Base-by-base conservation (phyloP, 148 eudicot genomes). In the Camellia lanceoleosa region DNA sequence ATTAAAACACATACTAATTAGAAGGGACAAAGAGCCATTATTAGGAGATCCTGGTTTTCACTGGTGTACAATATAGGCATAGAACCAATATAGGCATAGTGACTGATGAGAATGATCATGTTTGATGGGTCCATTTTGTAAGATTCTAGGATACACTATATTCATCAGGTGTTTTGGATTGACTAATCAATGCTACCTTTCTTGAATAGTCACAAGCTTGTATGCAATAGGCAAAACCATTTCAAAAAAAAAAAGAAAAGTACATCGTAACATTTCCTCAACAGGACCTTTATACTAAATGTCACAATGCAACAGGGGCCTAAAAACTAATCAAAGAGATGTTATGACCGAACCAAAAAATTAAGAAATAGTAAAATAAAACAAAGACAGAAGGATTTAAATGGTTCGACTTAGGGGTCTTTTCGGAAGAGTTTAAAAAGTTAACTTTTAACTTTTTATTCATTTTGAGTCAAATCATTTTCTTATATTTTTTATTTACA, bases 181-280 rank as follows among this genome's bases (percentile, higher is more conserved):
- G 75, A 72, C 75, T 72, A 23, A 51, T 72, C 75, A 72, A 54
- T 52, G 75, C 43, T 56, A 54, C 60, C 44, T 9, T 71, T 54
- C 19, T 46, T 20, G 74, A 46, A 14, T 54, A 52, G 75, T 72
- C 75, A 72, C 61, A 19, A 30, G 75, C 61, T 54, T 20, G 4
- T 10, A 54, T 54, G 58, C 75, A 54, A 51, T 8, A 49, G 75
- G 13, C 52, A 71, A 70, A 72, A 68, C 60, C 8, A 54, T 52
- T 19, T 72, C 38, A 51, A 16, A 52, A 61, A 18, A 47, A 43
- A 5, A 61, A 18, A 47, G n/a, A 43, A 12, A 4, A 20, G 16
- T 71, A 47, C 42, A 71, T 7, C 8, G 20, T 19, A 49, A 71
- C 47, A 42, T 41, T 46, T 71, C 74, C 58, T n/a, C 12, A 18